Base-by-base conservation (phyloP, 345 rosid genomes). In the Excoecaria cochinchinensis region DNA sequence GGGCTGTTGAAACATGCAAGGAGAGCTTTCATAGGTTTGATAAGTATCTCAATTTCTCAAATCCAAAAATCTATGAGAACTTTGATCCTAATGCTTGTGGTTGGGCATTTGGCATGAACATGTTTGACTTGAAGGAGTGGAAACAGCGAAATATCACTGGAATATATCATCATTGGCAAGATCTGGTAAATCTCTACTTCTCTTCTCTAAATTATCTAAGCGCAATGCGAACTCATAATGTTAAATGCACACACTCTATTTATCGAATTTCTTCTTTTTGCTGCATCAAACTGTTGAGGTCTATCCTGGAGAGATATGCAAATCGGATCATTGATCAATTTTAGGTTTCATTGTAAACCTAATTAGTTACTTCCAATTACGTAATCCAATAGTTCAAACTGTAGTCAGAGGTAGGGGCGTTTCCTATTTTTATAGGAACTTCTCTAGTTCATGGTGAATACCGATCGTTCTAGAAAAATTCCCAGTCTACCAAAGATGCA, bases 91-190 rank as follows among this genome's bases (percentile, higher is more conserved):
- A 85, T 67, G 90, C 99, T 74, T 95, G 99, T 76, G 98, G 98
- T 60, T 95, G 99, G 98, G 98, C 99, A 64, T 95, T 87, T 79
- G 99, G 99, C 31, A 95, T 91, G 99, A 95, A 95, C 79, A 95
- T 95, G 75, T 95, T 95, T 70, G 99, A 95, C 90, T 86, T 95
- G 85, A 89, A 83, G 79, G 92, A 93, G 85, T 95, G 98, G 98
- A 91, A 76, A 85, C 89, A 85, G 84, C 83, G 80, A 73, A 93
- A 95, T 81, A 90, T 91, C 66, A 93, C 99, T 3, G 95, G 92
- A 73, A 93, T 95, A 79, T 95, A 93, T 85, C 97, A 95, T 77
- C 75, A 83, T 63, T 93, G 99, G 99, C 99, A 95, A 88, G 97
- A 93, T 86, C 69, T 86, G 98, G 99, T 92, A 88, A 82, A 68